Evolutionary conservation across 2,329 filamentous ascomycete genomes (phyloP).

Genomic region (Claviceps purpurea): DNA sequence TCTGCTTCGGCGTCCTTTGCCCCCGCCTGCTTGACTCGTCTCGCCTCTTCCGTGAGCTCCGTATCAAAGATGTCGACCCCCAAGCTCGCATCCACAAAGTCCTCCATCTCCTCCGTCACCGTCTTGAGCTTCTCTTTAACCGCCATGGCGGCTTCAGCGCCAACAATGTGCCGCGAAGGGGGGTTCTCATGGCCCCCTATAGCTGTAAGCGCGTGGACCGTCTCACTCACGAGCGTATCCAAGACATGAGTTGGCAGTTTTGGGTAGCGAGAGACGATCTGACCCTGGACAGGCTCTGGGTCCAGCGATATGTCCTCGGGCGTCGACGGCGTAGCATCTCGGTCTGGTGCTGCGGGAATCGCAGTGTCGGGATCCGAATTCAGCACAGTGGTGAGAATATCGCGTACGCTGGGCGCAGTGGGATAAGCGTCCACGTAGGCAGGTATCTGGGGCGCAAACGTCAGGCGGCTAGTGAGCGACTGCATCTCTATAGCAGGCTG

Average conservation of each 20-base stretch:
- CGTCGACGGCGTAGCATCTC: slow-evolving; percentile 17
- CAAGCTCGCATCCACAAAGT: slow-evolving; percentile 82
- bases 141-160: slow-evolving; percentile 70
- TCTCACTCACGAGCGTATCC: slow-evolving; percentile 69
- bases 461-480: slow-evolving; percentile 74
- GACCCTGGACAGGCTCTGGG: slow-evolving; percentile 21
- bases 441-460: slow-evolving; percentile 64
- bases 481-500: slow-evolving; percentile 91
- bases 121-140: slow-evolving; percentile 96
- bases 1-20: slow-evolving; percentile 12
- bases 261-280: slow-evolving; percentile 58
- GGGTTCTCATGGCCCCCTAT: slow-evolving; percentile 96
- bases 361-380: slow-evolving; percentile 60
- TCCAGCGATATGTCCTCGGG: slow-evolving; percentile 19
- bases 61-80: slow-evolving; percentile 64
- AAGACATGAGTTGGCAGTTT: slow-evolving; percentile 54
- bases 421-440: slow-evolving; percentile 26
- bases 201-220: slow-evolving; percentile 77
- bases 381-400: slow-evolving; percentile 68
- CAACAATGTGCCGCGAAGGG: slow-evolving; percentile 85
- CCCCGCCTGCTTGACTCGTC: slow-evolving; percentile 21
- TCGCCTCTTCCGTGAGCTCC: slow-evolving; percentile 38
- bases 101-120: slow-evolving; percentile 88
- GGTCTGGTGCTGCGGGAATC: slow-evolving; percentile 20
- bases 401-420: slow-evolving; percentile 66